These are phyloP conservation scores for Naegleria gruberi DNA, from an alignment of 208 protist genomes.

Conservation along the genomic window DNA sequence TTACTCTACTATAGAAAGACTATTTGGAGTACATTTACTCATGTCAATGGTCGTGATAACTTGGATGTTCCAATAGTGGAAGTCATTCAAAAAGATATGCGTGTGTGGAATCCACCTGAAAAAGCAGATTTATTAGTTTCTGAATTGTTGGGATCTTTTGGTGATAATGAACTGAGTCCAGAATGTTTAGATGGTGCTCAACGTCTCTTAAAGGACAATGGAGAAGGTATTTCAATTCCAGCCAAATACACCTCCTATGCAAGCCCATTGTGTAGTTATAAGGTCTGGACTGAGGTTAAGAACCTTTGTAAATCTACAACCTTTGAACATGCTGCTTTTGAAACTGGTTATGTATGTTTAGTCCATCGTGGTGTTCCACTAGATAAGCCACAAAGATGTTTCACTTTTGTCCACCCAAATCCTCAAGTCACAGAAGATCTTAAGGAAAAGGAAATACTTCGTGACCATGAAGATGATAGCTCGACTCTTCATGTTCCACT, in stretches of 20 bases:
- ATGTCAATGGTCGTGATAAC: conserved; percentile 41
- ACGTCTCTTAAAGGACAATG: conserved; percentile 51
- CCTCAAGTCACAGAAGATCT: neutral
- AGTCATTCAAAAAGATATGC: conserved; percentile 76
- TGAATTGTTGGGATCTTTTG: conserved; percentile 97
- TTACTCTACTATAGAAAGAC: conserved; percentile 50
- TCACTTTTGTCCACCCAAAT: conserved; percentile 69
- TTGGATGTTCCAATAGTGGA: conserved; percentile 47
- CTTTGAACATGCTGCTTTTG: conserved; percentile 37
- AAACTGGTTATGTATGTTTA: conserved; percentile 75
- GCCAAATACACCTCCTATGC: conserved; percentile 63
- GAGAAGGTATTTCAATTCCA: conserved; percentile 63
- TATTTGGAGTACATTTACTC: conserved; percentile 43
- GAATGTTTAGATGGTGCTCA: conserved; percentile 94
- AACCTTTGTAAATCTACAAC: neutral
- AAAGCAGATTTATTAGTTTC: conserved; percentile 86
- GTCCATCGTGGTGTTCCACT: conserved; percentile 49
- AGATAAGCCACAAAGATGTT: conserved; percentile 41
- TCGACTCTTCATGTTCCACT: neutral
- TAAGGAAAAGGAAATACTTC: neutral
- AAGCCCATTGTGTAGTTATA: conserved; percentile 50
- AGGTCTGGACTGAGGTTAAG: conserved; percentile 55
- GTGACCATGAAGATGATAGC: neutral
- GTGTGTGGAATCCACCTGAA: conserved; percentile 46
- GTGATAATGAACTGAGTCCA: conserved; percentile 98